Percentiles rank a stretch among this genome's conserved stretches.
phyloP scores from a whole-genome alignment of 257 asterid genomes.

The Rubia yunnanensis region DNA sequence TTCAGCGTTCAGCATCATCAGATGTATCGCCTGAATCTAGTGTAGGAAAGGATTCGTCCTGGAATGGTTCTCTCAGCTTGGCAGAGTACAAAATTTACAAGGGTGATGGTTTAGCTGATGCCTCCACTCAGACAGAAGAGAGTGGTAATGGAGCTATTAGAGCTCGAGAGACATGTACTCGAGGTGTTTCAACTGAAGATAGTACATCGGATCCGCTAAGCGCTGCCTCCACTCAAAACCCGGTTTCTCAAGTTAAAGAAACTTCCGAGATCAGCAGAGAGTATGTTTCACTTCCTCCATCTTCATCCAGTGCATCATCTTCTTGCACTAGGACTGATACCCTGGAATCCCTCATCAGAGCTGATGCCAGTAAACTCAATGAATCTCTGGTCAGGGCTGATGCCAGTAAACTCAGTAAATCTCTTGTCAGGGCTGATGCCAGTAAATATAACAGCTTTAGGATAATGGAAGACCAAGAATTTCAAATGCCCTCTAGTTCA shows the following conservation, averaged over 20 bases:
- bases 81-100: slow-evolving; percentile 76
- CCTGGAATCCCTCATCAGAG: slow-evolving; percentile 79
- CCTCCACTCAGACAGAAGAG: slow-evolving; percentile 93
- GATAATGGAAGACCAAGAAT: slow-evolving; percentile 63
- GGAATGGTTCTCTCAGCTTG: slow-evolving; percentile 65
- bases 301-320: slow-evolving; percentile 65
- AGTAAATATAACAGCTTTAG: slow-evolving; percentile 73
- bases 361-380: slow-evolving; percentile 69
- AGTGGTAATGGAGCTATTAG: slow-evolving; percentile 24
- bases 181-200: slow-evolving; percentile 80
- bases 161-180: slow-evolving; percentile 42
- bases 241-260: slow-evolving; percentile 28
- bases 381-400: slow-evolving; percentile 85
- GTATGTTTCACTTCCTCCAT: slow-evolving; percentile 62
- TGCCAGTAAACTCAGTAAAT: slow-evolving; percentile 66
- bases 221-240: slow-evolving; percentile 17
- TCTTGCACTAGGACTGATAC: slow-evolving; percentile 73
- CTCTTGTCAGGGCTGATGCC: slow-evolving; percentile 74
- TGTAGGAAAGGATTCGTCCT: slow-evolving; percentile 50
- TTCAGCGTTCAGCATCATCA: slow-evolving; percentile 49
- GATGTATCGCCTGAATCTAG: slow-evolving; percentile 57
- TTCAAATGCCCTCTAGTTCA: slow-evolving; percentile 36
- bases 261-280: slow-evolving; percentile 44
- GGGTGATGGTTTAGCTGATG: slow-evolving; percentile 68
- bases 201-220: slow-evolving; percentile 31